phyloP scores from a whole-genome alignment of 1,284 basidiomycete genomes.

The Cryptococcus maquisensis region DNA sequence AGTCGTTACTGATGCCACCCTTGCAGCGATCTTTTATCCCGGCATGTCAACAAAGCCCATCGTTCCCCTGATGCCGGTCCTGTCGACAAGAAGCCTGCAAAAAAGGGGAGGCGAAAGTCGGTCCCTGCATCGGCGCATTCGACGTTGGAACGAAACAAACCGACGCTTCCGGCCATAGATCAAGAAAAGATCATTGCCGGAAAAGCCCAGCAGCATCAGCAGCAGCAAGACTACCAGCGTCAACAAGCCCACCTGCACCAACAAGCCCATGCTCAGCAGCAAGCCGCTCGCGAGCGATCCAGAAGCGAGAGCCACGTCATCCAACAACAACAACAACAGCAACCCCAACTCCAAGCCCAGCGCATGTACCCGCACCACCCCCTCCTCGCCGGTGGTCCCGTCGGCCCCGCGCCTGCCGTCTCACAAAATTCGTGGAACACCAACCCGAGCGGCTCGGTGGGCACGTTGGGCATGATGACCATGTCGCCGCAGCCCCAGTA shows the following conservation, averaged over 20 bases:
- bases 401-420: neutral
- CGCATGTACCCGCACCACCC: conserved; percentile 45
- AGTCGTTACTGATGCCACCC: neutral
- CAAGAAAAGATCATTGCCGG: neutral
- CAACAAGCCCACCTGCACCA: neutral
- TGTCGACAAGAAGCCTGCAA: conserved; percentile 22
- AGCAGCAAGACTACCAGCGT: neutral
- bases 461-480: conserved; percentile 7
- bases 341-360: conserved; percentile 29
- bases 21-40: conserved; percentile 73
- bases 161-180: too few species aligned
- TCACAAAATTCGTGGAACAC: conserved; percentile 7
- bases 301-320: conserved; percentile 9
- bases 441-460: conserved; percentile 9
- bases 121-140: conserved; percentile 14
- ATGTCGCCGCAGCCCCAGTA: neutral
- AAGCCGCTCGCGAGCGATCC: conserved; percentile 7
- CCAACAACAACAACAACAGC: conserved; percentile 20
- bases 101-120: conserved; percentile 37
- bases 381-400: conserved; percentile 15
- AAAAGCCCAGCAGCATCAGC: neutral
- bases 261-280: neutral
- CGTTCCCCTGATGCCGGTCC: conserved; percentile 55
- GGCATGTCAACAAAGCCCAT: conserved; percentile 87
- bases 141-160: neutral